A percentile compares a stretch with the other conserved stretches of the same genome.
These are phyloP conservation scores for Cercophora sp. DNA, from an alignment of 495 filamentous ascomycete species.

Conservation along the genomic window DNA sequence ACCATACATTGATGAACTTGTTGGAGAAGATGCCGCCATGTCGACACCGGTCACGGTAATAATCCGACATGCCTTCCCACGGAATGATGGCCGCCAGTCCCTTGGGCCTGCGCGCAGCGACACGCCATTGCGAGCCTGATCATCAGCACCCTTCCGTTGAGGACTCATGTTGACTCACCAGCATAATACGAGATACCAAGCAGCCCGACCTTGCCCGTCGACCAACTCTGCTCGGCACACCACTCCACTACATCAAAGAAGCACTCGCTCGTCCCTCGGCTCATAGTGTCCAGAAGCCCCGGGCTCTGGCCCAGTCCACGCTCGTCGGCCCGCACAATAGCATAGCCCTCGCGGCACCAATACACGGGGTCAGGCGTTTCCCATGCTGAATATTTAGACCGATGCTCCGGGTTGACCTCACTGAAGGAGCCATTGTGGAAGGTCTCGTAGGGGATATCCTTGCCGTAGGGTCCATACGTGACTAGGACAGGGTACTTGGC, in stretches of 20 bases:
- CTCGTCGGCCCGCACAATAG: constrained; percentile 58
- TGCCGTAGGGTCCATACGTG: constrained; percentile 63
- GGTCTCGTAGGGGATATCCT: constrained; percentile 52
- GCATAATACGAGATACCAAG: constrained; percentile 62
- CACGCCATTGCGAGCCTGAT: constrained; percentile 52
- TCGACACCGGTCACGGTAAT: constrained; percentile 58
- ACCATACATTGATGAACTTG: constrained; percentile 61
- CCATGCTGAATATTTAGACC: constrained; percentile 55
- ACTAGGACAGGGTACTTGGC: constrained; percentile 43
- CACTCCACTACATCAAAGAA: constrained; percentile 65
- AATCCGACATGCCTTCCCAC: constrained; percentile 69
- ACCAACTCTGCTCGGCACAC: constrained; percentile 59
- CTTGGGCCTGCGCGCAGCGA: constrained; percentile 56
- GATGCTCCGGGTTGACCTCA: constrained; percentile 47
- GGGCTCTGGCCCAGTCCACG: constrained; percentile 55
- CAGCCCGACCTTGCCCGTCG: constrained; percentile 57
- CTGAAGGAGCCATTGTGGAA: constrained; percentile 41
- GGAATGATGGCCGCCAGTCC: constrained; percentile 58
- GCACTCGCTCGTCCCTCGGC: constrained; percentile 50
- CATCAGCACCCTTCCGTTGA: constrained; percentile 4
- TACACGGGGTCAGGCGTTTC: constrained; percentile 61
- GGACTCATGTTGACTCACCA: constrained; percentile 24
- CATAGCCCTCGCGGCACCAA: constrained; percentile 61
- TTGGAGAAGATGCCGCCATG: constrained; percentile 65
- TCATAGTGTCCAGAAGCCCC: constrained; percentile 59